Evolutionary conservation across 495 filamentous ascomycete genomes (phyloP).

Genomic region (Aspergillus baeticus): DNA sequence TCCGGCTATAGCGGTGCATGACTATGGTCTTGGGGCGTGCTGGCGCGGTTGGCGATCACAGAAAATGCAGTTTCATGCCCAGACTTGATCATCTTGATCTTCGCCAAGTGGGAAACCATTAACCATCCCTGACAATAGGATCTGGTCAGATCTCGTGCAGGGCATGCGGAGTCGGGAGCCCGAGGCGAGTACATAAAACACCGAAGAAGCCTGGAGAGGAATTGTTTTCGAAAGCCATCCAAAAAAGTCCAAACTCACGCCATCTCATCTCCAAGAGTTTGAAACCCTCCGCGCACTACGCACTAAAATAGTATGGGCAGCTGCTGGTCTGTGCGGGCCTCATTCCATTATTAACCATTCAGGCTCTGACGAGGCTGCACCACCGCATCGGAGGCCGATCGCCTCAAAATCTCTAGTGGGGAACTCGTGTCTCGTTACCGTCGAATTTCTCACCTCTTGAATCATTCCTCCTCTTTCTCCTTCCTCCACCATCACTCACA

Average conservation of each 20-base stretch:
- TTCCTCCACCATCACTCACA: not conserved
- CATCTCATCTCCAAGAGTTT: not conserved
- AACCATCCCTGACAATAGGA: not conserved
- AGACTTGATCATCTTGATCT: conserved; percentile 10
- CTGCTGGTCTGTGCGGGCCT: conserved; percentile 23
- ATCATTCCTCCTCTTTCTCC: conserved; percentile 2
- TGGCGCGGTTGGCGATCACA: conserved; percentile 16
- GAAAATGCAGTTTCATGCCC: conserved; percentile 9
- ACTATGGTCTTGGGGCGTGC: conserved; percentile 11
- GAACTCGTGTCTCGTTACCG: conserved; percentile 21
- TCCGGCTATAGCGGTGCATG: not conserved
- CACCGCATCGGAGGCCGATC: conserved; percentile 24
- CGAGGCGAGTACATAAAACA: not conserved
- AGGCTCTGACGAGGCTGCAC: conserved; percentile 4
- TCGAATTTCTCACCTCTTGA: conserved; percentile 16
- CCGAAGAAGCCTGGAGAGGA: not conserved
- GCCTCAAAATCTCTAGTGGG: conserved; percentile 26
- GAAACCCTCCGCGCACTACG: not conserved
- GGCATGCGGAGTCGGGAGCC: too few relatives aligned
- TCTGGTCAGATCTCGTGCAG: not conserved
- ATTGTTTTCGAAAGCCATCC: not conserved
- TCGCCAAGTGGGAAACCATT: not conserved
- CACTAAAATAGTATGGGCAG: not conserved
- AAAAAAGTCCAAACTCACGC: not conserved
- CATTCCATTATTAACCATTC: conserved; percentile 11